Evolutionary conservation across 2,329 filamentous ascomycete genomes (phyloP), one percentile per base, ranked within the genome.

Genomic region (Fusarium sp.): DNA sequence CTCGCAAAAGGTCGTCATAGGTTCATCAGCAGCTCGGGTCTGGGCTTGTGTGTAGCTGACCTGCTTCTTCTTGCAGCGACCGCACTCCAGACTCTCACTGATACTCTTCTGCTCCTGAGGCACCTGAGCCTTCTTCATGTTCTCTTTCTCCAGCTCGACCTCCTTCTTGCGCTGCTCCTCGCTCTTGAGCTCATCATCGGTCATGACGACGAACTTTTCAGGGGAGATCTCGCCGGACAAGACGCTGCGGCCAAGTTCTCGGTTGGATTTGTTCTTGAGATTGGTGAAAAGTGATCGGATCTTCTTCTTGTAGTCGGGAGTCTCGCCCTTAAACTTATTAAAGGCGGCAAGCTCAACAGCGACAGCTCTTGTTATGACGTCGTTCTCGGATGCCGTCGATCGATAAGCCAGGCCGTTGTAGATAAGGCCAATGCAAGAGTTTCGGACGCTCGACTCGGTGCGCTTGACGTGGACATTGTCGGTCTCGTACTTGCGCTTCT

Each of bases 71-170:
- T 92, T 92, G 82, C 96, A 99, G 80, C 94, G 94, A 76, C 93
- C 89, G 82, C 96, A 99, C 80, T 93, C 90, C 75, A 98, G 86
- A 58, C 90, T 92, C 77, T 92, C 91, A 77, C 90, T 94, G 81
- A 97, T 93, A 77, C 91, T 94, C 86, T 94, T 96, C 81, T 97
- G 91, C 19, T 89, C 92, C 84, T 94, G 92, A 58, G 95, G 92
- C 13, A 97, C 94, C 89, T 98, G 96, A 2, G 96, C 93, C 80
- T 95, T 93, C 83, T 94, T 94, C 92, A 98, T 94, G 80, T 99
- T 99, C 81, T 97, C 93, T 80, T 92, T 89, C 77, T 94, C 86
- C 50, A 97, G 86, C 78, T 89, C 89, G 71, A 87, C 83, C 71
- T 97, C 94, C 75, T 90, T 87, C 73, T 88, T 89, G 64, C 90